Percentiles rank a stretch among this genome's conserved stretches.
Evolutionary conservation across 495 filamentous ascomycete genomes (phyloP).

Genomic region (Penicillium turbatum): DNA sequence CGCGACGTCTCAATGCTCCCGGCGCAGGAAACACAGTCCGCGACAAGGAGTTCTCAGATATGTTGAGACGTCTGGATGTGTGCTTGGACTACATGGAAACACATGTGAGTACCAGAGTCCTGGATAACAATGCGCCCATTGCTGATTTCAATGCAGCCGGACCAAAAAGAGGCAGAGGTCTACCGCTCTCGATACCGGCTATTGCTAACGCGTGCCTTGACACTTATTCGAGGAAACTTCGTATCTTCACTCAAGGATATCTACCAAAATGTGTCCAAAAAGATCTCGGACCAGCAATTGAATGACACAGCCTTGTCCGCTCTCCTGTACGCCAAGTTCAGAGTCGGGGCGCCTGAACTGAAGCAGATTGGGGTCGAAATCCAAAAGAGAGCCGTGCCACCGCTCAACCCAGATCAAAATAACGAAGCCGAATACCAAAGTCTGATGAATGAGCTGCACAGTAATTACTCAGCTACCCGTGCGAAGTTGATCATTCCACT

Average conservation of each 20-base stretch:
- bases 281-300: constrained; percentile 63
- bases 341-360: constrained; percentile 61
- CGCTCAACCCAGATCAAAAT: constrained; percentile 56
- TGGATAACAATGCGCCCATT: not conserved
- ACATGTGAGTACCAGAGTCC: constrained; percentile 54
- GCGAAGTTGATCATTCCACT: constrained; percentile 57
- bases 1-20: constrained; percentile 83
- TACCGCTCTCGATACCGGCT: constrained; percentile 71
- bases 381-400: constrained; percentile 60
- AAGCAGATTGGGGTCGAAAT: constrained; percentile 65
- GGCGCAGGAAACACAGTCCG: constrained; percentile 79
- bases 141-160: constrained; percentile 48
- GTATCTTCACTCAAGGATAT: constrained; percentile 67
- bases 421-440: constrained; percentile 64
- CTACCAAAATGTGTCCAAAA: constrained; percentile 63
- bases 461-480: constrained; percentile 57
- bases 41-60: constrained; percentile 75
- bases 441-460: constrained; percentile 63
- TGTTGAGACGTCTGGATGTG: constrained; percentile 76
- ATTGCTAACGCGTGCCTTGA: constrained; percentile 66
- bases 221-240: constrained; percentile 82
- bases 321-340: constrained; percentile 73
- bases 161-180: constrained; percentile 78
- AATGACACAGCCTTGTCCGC: constrained; percentile 76
- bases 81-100: constrained; percentile 86